Base-by-base conservation (phyloP, 129 eudicot species). In the Daucus carota region DNA sequence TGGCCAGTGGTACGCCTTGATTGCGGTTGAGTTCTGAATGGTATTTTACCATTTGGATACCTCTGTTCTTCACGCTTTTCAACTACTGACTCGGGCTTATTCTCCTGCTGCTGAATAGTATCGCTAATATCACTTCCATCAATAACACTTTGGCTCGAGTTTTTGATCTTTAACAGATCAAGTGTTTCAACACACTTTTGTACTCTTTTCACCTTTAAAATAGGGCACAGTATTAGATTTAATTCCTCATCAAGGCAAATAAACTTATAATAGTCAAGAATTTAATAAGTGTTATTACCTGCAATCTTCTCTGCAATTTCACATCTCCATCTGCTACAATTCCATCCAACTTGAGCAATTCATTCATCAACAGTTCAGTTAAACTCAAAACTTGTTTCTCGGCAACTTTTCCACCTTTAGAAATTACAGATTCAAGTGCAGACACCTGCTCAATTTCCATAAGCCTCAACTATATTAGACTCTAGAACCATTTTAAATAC, bases 181-280 rank as follows among this genome's bases (percentile, higher is more conserved):
- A 93, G 77, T 20, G 81, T 93, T 87, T 93, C 98, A 26, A 93
- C 96, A 78, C 81, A 88, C 78, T 85, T 90, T 54, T 93, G 97
- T 59, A 93, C 88, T 81, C 97, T 89, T 83, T 41, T 86, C 76
- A 89, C 98, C 98, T 93, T 54, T 17, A 75, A 79, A 71, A 22
- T 63, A 26, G 74, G 68, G 40, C 40, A 34, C 43, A 52, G 77
- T 33, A 6, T 47, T 9, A n/a, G 16, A 70, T 0, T 41, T 12
- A 6, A 2, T 11, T 20, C 20, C 11, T 38, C 20, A 62, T 28
- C 4, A 29, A 15, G 32, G 28, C 5, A 13, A 38, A 42, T n/a
- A n/a, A n/a, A n/a, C n/a, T n/a, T n/a, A 79, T 66, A 26, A 46
- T 65, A 72, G 31, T 70, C 68, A 16, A 38, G 40, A 79, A 16